A percentile compares a stretch with the other conserved stretches of the same genome.
These are phyloP conservation scores for Moniliophthora roreri DNA, from an alignment of 1,284 basidiomycete species.

Conservation along the genomic window DNA sequence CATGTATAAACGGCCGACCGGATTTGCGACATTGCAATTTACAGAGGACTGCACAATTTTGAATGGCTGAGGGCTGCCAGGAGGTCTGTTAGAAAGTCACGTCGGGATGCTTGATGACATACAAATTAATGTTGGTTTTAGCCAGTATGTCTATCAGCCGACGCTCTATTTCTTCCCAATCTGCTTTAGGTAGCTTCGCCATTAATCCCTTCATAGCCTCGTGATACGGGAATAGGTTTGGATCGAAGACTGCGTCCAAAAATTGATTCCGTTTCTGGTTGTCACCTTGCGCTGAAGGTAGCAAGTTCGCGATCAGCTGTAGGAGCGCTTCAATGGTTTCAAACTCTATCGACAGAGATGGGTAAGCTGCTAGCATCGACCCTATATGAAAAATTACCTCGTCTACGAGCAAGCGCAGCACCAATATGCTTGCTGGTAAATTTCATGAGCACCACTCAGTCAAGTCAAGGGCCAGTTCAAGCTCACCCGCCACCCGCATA, in stretches of 20 bases:
- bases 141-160: conserved; percentile 47
- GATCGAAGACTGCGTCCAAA: conserved; percentile 49
- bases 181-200: conserved; percentile 35
- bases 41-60: conserved; percentile 24
- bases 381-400: conserved; percentile 22
- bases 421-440: conserved; percentile 31
- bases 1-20: conserved; percentile 46
- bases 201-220: conserved; percentile 41
- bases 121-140: conserved; percentile 48
- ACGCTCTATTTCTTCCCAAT: conserved; percentile 60
- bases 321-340: conserved; percentile 56
- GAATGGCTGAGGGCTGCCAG: conserved; percentile 62
- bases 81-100: conserved; percentile 8
- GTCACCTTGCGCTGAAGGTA: conserved; percentile 45
- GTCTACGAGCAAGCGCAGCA: conserved; percentile 27
- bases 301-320: conserved; percentile 51
- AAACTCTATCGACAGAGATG: conserved; percentile 40
- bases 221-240: conserved; percentile 32
- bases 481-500: conserved; percentile 36
- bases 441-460: conserved; percentile 9
- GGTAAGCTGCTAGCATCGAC: neutral
- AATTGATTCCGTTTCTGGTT: conserved; percentile 41
- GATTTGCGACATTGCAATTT: conserved; percentile 34
- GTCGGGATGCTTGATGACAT: conserved; percentile 20
- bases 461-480: neutral